phyloP scores from a whole-genome alignment of 805 yeast genomes.

The Yamadazyma endophytica region DNA sequence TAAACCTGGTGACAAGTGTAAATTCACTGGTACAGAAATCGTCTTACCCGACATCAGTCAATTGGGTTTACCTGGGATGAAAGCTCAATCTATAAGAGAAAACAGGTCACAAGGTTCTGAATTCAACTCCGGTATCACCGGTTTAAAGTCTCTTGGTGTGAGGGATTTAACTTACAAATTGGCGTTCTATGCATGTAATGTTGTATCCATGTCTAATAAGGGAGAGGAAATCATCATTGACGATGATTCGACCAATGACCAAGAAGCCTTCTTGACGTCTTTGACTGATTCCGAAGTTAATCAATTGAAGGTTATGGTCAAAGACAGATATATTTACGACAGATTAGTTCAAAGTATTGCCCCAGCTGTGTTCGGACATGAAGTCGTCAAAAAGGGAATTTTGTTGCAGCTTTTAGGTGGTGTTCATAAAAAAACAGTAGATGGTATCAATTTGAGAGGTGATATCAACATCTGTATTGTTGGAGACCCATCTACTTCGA shows the following conservation, averaged over 20 bases:
- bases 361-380: constrained; percentile 96
- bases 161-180: constrained; percentile 89
- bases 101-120: constrained; percentile 60
- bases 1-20: constrained; percentile 94
- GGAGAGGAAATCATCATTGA: constrained; percentile 2
- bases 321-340: constrained; percentile 78
- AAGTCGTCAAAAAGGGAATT: constrained; percentile 87
- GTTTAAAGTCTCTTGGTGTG: constrained; percentile 85
- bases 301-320: constrained; percentile 86
- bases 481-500: constrained; percentile 97
- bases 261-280: constrained; percentile 73
- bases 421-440: constrained; percentile 89
- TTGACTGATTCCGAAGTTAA: constrained; percentile 77
- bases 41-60: constrained; percentile 94
- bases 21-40: constrained; percentile 90
- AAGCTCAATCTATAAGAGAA: constrained; percentile 77
- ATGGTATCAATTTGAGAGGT: constrained; percentile 93
- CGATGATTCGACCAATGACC: constrained; percentile 50
- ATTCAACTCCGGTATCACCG: constrained; percentile 79
- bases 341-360: constrained; percentile 86
- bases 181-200: constrained; percentile 91
- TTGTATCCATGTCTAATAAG: constrained; percentile 53
- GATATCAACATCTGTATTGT: constrained; percentile 95
- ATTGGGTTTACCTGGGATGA: constrained; percentile 91
- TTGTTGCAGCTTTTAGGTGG: constrained; percentile 88